phyloP scores from a whole-genome alignment of 2,329 filamentous ascomycete species.

The Colletotrichum tropicicola region DNA sequence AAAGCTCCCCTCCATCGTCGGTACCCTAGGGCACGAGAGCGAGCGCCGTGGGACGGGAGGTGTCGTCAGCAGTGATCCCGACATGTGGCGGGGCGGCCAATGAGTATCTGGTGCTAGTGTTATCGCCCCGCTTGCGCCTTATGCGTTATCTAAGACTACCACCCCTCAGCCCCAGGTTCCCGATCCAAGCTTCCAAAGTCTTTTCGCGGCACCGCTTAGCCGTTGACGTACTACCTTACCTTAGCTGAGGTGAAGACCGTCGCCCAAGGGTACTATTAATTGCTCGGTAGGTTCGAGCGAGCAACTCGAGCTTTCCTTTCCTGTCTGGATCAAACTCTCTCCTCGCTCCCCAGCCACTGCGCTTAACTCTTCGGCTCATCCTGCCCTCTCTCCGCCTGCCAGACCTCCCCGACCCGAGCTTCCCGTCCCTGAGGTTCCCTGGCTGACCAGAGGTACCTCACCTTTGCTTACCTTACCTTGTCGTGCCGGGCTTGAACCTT shows the following conservation, averaged over 20 bases:
- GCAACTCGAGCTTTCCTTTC: background rate
- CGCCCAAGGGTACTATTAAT: background rate
- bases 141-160: conserved; percentile 17
- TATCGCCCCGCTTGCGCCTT: background rate
- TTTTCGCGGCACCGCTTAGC: conserved; percentile 21
- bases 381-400: background rate
- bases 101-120: conserved; percentile 6
- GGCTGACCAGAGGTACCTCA: background rate
- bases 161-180: background rate
- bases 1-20: background rate
- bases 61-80: conserved; percentile 26
- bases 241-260: background rate
- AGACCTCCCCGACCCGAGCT: too few relatives aligned
- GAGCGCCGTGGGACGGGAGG: conserved; percentile 2
- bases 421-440: too few relatives aligned
- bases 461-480: background rate
- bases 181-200: conserved; percentile 19
- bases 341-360: background rate
- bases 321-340: background rate
- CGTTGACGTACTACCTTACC: conserved; percentile 14
- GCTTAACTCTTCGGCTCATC: background rate
- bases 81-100: conserved; percentile 11
- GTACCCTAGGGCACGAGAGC: conserved; percentile 4
- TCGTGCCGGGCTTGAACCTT: conserved; percentile 12
- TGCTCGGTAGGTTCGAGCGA: background rate